Base-by-base conservation (phyloP, 2,329 filamentous ascomycete species). In the Pestalotiopsis sp. region DNA sequence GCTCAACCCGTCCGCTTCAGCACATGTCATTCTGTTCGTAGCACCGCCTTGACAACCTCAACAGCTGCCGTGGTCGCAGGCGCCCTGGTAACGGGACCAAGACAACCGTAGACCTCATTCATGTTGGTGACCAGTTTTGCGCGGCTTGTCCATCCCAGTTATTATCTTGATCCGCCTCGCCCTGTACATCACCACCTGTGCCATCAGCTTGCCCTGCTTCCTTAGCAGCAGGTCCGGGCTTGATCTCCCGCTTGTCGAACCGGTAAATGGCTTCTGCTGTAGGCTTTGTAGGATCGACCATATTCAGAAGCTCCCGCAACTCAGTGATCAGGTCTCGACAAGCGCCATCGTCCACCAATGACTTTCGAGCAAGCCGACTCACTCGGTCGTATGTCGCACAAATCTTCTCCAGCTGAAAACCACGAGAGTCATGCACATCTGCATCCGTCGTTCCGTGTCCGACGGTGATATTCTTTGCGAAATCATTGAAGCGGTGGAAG, bases 301-400 rank as follows among this genome's bases (percentile, higher is more conserved):
- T 70, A 67, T 70, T 74, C 61, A 73, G 70, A 14, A 78, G 69
- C 25, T 73, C 73, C 14, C 66, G 69, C n/a, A 74, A 66, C 68
- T 78, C 75, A 9, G 49, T 68, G 14, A 76, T 67, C 39, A 78
- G 68, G 64, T 75, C 73, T 66, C 56, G 67, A 65, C 75, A 77
- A n/a, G 74, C 75, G 31, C 67, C 59, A 63, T 70, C 71, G 31
- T 70, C 71, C 63, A 49, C 58, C 45, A 62, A 66, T 14, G 75
- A 69, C 56, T 69, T 75, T 25, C 67, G 69, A 57, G 71, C 73
- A 39, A 78, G 69, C 3, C 57, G 52, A 9, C 75, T 63, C 41
- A 75, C 72, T 6, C 70, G 67, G 13, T 60, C 45, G 38, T 76
- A 73, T 3, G 70, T 45, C 39, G 57, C 63, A 36, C 62, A 71